Conservation (phyloP, 148 eudicot genomes). For the Spergularia marina region DNA sequence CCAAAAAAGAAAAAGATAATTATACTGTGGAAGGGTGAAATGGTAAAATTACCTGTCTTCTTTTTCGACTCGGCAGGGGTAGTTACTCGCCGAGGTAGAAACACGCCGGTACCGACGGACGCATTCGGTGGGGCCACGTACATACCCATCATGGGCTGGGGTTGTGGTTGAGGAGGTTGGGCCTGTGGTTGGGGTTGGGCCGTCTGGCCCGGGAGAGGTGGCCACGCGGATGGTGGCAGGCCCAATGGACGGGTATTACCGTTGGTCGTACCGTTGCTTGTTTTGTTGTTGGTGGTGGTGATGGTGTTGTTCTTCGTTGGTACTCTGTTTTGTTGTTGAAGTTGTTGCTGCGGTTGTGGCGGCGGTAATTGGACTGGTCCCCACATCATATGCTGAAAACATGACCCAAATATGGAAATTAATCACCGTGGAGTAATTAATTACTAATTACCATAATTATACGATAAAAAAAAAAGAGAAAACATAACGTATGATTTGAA, state of each 20-base stretch:
- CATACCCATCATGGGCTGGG: conserved; percentile 37
- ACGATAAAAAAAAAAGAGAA: too few relatives aligned
- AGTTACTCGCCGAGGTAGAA: conserved; percentile 51
- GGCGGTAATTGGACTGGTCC: conserved; percentile 14
- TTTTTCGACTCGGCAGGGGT: conserved; percentile 37
- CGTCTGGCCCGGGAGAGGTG: conserved; percentile 43
- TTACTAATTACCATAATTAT: too few relatives aligned
- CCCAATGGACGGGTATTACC: conserved; percentile 27
- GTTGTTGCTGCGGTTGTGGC: conserved; percentile 14
- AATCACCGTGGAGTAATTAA: neutral
- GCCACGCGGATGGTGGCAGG: conserved; percentile 53
- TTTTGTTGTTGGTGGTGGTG: conserved; percentile 5
- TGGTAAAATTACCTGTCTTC: conserved; percentile 38
- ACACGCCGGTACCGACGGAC: conserved; percentile 67
- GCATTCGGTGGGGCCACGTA: conserved; percentile 41
- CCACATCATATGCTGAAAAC: conserved; percentile 12
- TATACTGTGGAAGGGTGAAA: neutral
- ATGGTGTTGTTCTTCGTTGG: conserved; percentile 9
- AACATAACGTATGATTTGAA: neutral
- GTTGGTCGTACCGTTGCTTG: conserved; percentile 6
- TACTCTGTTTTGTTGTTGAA: conserved; percentile 10
- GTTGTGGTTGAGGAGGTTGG: conserved; percentile 26
- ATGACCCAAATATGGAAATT: neutral
- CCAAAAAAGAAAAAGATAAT: neutral
- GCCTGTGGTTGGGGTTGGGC: conserved; percentile 24